Evolutionary conservation across 306 rosid species (phyloP), one percentile per base, ranked within the genome.

Genomic region (Nissolia schottii): DNA sequence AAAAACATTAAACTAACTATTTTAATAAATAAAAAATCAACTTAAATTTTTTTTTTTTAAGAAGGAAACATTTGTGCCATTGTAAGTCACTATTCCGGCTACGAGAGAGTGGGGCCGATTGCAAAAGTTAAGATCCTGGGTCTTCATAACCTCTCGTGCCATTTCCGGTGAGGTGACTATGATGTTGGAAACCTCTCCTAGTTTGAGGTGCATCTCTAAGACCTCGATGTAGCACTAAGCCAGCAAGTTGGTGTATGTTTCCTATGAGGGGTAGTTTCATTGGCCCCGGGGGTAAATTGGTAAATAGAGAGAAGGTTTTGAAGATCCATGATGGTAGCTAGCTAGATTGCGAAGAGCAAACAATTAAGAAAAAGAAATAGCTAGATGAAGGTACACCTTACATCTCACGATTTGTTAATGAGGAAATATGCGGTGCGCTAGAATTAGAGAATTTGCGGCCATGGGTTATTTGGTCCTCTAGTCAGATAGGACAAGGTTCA

Each of bases 101-200:
- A 45, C 0, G 6, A 45, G 51, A 45, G 2, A 3, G 0, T 14
- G 9, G 6, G 86, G 77, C 53, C 80, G 61, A 4, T 77, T 48
- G 0, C 70, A 50, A 4, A 82, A 73, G 18, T 12, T 25, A 2
- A 22, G 0, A 23, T 48, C 81, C 29, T 82, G 75, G 0, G 54
- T 55, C n/a, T 62, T 71, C 59, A 69, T 14, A 34, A 82, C 67
- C 65, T 82, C 80, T 15, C 45, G 40, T 7, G 82, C 76, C 0
- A 57, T 22, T 50, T 76, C 53, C 1, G 81, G 67, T 24, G 82
- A 76, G 7, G 74, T 67, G 13, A 78, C n/a, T 32, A 67, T 16
- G 10, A 67, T 13, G 40, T 43, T 38, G 38, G 76, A 69, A 8
- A 62, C 35, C 48, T 68, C 81, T 49, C 81, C 81, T 18, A 77